A percentile compares a stretch with the other conserved stretches of the same genome.
Conservation (phyloP, 2,329 filamentous ascomycete species). For the Cercospora sp. region DNA sequence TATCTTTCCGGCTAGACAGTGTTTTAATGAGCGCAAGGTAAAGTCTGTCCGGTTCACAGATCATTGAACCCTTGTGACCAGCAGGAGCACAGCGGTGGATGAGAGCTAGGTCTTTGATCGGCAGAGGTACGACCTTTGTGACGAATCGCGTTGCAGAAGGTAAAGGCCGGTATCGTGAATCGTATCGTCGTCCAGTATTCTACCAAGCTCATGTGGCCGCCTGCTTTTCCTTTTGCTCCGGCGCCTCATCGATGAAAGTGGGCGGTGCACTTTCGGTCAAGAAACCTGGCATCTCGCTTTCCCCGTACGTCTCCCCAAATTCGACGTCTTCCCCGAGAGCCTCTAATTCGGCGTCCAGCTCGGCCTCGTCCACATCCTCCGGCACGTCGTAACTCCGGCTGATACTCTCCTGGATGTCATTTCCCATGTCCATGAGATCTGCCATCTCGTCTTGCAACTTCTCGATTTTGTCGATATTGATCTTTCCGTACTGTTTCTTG, state of each 20-base stretch:
- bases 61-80: background rate
- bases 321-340: slow-evolving; percentile 93
- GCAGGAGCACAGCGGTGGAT: background rate
- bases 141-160: background rate
- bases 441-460: slow-evolving; percentile 98
- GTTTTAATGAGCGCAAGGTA: background rate
- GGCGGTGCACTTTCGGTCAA: slow-evolving; percentile 76
- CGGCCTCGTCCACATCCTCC: slow-evolving; percentile 94
- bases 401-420: slow-evolving; percentile 96
- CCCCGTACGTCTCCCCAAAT: slow-evolving; percentile 66
- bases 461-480: slow-evolving; percentile 97
- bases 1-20: background rate
- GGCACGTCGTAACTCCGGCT: slow-evolving; percentile 89
- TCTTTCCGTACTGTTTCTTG: slow-evolving; percentile 91
- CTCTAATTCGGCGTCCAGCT: slow-evolving; percentile 94
- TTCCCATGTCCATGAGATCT: slow-evolving; percentile 93
- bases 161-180: background rate
- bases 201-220: slow-evolving; percentile 32
- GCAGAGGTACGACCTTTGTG: background rate
- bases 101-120: background rate
- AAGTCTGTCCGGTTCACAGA: background rate
- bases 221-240: slow-evolving; percentile 44
- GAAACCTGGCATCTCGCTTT: slow-evolving; percentile 71
- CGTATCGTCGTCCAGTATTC: background rate
- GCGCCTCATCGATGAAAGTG: slow-evolving; percentile 90